Conservation (phyloP, 2,329 filamentous ascomycete species). For the Alternaria sp. region DNA sequence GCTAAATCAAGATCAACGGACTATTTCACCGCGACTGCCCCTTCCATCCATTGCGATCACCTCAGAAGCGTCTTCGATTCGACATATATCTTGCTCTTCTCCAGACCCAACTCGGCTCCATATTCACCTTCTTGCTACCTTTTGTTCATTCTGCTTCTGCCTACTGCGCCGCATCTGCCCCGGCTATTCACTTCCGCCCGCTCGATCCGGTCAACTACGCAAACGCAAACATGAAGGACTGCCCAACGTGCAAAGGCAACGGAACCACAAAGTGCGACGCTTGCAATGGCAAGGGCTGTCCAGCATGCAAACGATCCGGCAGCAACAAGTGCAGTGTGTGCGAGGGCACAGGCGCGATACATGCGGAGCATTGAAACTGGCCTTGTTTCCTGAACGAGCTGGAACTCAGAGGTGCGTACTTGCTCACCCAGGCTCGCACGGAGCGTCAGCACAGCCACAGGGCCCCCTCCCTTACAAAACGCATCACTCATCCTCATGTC, state of each 20-base stretch:
- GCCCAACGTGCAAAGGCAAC: conserved; percentile 45
- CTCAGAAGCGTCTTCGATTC: not conserved
- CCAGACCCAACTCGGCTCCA: not conserved
- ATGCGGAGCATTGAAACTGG: conserved; percentile 38
- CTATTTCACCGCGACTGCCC: conserved; percentile 9
- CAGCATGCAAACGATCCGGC: conserved; percentile 41
- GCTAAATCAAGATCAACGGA: conserved; percentile 6
- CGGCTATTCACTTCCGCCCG: conserved; percentile 19
- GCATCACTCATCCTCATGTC: conserved; percentile 7
- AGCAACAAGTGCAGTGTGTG: conserved; percentile 42
- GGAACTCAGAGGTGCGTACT: conserved; percentile 6
- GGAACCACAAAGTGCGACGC: conserved; percentile 45
- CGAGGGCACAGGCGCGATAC: conserved; percentile 46
- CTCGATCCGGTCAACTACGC: conserved; percentile 14
- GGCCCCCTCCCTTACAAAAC: conserved; percentile 5
- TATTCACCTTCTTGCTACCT: not conserved
- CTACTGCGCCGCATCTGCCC: conserved; percentile 1
- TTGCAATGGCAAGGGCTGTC: conserved; percentile 44
- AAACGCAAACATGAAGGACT: conserved; percentile 40
- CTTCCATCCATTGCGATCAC: conserved; percentile 7
- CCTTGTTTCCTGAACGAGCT: not conserved
- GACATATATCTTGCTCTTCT: conserved; percentile 2
- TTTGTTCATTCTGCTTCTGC: not conserved
- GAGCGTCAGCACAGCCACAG: conserved; percentile 6
- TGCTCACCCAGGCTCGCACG: not conserved